Evolutionary conservation across 129 eudicot genomes (phyloP).

Genomic region (Glebionis coronaria): DNA sequence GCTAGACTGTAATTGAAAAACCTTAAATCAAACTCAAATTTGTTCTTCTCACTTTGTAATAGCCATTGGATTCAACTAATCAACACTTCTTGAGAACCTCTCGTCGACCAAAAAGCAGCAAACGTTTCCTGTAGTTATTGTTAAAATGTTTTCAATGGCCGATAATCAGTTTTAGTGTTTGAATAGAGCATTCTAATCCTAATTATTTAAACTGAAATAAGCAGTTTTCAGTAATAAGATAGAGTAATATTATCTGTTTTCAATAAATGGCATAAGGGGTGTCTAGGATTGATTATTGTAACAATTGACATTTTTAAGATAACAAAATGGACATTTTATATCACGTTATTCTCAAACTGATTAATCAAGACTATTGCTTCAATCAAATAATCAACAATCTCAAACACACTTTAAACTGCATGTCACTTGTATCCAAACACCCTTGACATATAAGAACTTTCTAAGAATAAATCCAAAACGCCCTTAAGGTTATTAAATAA

Average conservation of each 20-base stretch:
- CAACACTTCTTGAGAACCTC: conserved; percentile 9
- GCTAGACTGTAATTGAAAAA: conserved; percentile 36
- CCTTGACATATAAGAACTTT: no score
- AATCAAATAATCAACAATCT: no score
- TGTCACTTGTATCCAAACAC: no score
- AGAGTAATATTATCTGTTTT: no score
- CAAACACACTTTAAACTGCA: no score
- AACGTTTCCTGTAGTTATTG: conserved; percentile 21
- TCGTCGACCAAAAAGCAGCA: conserved; percentile 10
- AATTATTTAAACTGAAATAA: no score
- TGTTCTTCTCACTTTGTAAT: conserved; percentile 41
- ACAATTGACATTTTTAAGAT: not conserved
- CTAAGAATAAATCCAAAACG: no score
- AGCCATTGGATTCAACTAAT: conserved; percentile 39
- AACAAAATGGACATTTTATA: not conserved
- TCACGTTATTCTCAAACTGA: not conserved
- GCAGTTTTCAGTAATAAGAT: no score
- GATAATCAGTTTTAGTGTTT: no score
- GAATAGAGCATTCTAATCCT: no score
- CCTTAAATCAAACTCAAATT: conserved; percentile 55
- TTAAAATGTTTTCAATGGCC: not conserved
- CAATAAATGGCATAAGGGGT: not conserved
- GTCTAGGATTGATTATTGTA: not conserved
- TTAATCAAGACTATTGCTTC: no score
- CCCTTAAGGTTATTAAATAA: no score